Evolutionary conservation across 139 green algal genomes (phyloP).

Genomic region (Spirogloea muscicola): DNA sequence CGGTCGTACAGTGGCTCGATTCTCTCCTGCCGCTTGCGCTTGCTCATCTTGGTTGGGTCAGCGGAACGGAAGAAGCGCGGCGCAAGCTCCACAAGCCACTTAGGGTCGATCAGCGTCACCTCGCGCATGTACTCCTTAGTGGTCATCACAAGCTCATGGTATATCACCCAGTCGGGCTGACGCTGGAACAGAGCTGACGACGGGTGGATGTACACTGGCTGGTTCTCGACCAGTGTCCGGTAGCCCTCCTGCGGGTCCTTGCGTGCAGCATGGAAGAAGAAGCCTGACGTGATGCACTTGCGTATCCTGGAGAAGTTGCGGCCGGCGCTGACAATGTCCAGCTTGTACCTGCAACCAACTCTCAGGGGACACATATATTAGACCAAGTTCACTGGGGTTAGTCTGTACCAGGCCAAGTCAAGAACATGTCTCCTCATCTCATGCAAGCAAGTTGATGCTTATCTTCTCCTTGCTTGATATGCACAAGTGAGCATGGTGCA

Average conservation of each 20-base stretch:
- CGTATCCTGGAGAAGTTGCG: conserved; percentile 85
- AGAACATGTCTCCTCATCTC: not conserved
- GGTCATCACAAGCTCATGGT: conserved; percentile 69
- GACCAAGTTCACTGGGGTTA: not conserved
- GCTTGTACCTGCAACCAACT: conserved; percentile 72
- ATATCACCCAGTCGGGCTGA: conserved; percentile 82
- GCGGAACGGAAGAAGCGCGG: conserved; percentile 92
- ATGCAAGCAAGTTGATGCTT: not conserved
- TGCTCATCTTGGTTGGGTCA: conserved; percentile 83
- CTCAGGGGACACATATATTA: not conserved
- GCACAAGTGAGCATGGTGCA: too few species aligned
- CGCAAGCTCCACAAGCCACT: conserved; percentile 95
- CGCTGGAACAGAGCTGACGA: conserved; percentile 64
- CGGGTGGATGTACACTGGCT: conserved; percentile 55
- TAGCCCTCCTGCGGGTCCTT: conserved; percentile 77
- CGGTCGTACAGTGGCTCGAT: conserved; percentile 95
- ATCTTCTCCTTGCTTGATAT: not conserved
- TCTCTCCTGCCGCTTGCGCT: conserved; percentile 86
- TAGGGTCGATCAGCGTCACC: conserved; percentile 85
- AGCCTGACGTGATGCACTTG: conserved; percentile 60
- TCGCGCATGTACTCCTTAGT: conserved; percentile 63
- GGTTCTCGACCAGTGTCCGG: conserved; percentile 85
- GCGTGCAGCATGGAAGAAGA: conserved; percentile 66
- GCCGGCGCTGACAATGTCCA: conserved; percentile 87
- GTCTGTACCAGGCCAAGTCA: not conserved